Base-by-base conservation (phyloP, 495 filamentous ascomycete species). In the Xylaria castorea region DNA sequence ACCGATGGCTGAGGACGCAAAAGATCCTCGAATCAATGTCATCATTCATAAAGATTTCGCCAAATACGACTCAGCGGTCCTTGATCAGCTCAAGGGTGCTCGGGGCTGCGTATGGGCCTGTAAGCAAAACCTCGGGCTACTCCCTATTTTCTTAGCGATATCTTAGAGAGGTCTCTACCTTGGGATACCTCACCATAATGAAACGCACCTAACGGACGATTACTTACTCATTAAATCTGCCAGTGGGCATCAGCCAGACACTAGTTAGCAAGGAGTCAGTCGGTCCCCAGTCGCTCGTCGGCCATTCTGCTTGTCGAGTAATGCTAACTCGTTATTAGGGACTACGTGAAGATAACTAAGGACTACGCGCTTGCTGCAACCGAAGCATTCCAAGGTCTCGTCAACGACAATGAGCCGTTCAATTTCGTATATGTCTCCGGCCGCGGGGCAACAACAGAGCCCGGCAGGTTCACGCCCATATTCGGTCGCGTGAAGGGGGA, bases 341-440 rank as follows among this genome's bases (percentile, higher is more conserved):
- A 92, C 46, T 93, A 93, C 75, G 78, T 88, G 46, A 85, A 86
- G 51, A 92, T 93, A 71, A 93, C 91, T 0, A 83, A 89, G 66
- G 85, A 87, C 76, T 93, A 89, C 72, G 78, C 91, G 11, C 78
- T 93, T 27, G 86, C 85, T 1, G 89, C 90, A 25, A 90, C 90
- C 3, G 79, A 86, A 57, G 89, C 90, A 18, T 91, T 93, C 77
- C 75, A 85, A n/a, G 79, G 78, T 6, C 82, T 91, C 51, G 80
- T 82, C 0, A 32, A 72, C 3, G 73, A 75, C 20, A 71, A 76
- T 20, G 77, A 85, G 51, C 83, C 88, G 20, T 89, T 94, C 81
- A 88, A 87, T 51, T 93, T 93, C 75, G 83, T 93, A 75, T 90
- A 90, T 76, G 87, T 94, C 58, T 92, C 91, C 1, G 91, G 92